Evolutionary conservation across 805 yeast genomes (phyloP).

Genomic region (Suhomyces faveliae): DNA sequence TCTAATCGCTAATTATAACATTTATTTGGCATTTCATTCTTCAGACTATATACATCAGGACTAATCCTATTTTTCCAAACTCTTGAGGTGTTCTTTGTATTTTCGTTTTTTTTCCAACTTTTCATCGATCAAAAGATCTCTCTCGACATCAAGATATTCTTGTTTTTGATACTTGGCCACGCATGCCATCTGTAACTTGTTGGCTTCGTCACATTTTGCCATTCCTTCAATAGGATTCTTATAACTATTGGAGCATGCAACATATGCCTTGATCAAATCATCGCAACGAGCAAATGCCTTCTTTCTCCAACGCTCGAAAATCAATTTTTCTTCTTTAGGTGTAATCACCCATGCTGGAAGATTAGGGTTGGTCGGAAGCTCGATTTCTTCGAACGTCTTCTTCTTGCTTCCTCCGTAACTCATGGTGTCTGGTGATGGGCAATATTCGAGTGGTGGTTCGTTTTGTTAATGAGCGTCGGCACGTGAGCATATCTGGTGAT

Average conservation of each 20-base stretch:
- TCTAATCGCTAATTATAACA: no score
- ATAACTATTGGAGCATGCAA: constrained; percentile 59
- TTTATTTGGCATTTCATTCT: not conserved
- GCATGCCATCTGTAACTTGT: constrained; percentile 61
- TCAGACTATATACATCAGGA: constrained; percentile 1
- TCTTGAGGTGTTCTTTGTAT: constrained; percentile 12
- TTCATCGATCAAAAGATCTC: constrained; percentile 61
- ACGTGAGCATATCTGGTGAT: not conserved
- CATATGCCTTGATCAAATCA: constrained; percentile 64
- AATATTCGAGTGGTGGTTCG: not conserved
- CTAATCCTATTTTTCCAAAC: not conserved
- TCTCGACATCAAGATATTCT: constrained; percentile 65
- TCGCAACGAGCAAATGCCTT: constrained; percentile 67
- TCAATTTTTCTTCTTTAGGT: constrained; percentile 73
- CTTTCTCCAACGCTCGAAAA: constrained; percentile 67
- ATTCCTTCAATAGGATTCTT: constrained; percentile 63
- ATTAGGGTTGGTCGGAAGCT: constrained; percentile 41
- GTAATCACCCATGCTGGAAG: constrained; percentile 76
- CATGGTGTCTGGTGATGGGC: constrained; percentile 15
- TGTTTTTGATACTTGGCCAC: constrained; percentile 58
- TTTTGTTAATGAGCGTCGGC: not conserved
- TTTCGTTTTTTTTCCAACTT: constrained; percentile 43
- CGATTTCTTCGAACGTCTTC: constrained; percentile 37
- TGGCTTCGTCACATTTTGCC: constrained; percentile 60
- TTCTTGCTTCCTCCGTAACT: constrained; percentile 23